Base-by-base conservation (phyloP, 495 filamentous ascomycete genomes). In the Copromyces sp. region DNA sequence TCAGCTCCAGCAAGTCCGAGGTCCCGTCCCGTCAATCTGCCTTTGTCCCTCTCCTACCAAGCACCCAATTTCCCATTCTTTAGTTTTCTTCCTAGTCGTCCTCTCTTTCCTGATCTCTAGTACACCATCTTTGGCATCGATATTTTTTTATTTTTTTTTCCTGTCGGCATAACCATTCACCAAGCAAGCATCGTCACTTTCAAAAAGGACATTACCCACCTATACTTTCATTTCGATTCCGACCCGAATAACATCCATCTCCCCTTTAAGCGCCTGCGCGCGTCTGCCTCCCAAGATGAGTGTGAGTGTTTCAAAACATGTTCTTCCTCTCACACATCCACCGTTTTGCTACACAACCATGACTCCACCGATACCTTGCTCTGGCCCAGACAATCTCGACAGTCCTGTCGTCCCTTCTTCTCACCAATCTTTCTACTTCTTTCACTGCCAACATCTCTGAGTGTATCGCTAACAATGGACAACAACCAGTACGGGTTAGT, bases 261-360 rank as follows among this genome's bases (percentile, higher is more conserved):
- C 42, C 42, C n/a, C 17, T 24, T 71, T 11, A 5, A 41, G n/a
- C 20, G 45, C 32, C 68, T 59, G 37, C 53, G 73, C 73, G 70
- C 68, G 68, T 53, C 73, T 17, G 72, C 35, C 65, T 39, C 70
- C 69, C 78, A 82, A 79, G 59, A 85, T 85, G 84, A 84, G 83
- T 80, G 84, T 85, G 72, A 82, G 84, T 84, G 77, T 76, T 80
- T 72, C 74, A 72, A 61, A 61, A 29, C 47, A 29, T 39, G 12
- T 32, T 61, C 24, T 65, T 16, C 70, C 14, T 72, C 53, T 65
- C 53, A 65, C 29, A 37, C 29, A 40, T 70, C 47, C 65, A 61
- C 74, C 68, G 68, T 40, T 41, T 76, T 76, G 72, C 53, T 65
- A 35, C 53, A 65, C 47, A 71, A 68, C 12, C 61, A 40, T 40